Evolutionary conservation across 768 basidiomycete genomes (phyloP).

Genomic region (Lentinus brumalis): DNA sequence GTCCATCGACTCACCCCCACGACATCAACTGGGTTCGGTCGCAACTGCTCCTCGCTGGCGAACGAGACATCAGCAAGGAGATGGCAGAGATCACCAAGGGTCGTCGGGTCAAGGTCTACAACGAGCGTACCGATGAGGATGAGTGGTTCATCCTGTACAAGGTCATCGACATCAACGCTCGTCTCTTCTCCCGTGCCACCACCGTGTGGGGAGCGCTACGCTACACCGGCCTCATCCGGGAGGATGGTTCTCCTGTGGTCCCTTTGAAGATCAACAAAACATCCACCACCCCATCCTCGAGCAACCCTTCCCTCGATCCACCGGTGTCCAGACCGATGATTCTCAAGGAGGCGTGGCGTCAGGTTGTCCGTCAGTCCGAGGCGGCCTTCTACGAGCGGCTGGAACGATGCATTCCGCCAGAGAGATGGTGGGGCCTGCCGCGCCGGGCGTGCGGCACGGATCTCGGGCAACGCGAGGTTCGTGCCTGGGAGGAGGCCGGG

Average conservation of each 20-base stretch:
- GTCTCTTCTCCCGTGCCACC: slow-evolving; percentile 18
- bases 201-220: slow-evolving; percentile 5
- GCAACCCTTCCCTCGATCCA: neutral
- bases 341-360: slow-evolving; percentile 21
- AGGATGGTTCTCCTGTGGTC: neutral
- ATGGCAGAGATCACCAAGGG: neutral
- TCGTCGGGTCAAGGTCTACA: slow-evolving; percentile 11
- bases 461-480: slow-evolving; percentile 5
- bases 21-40: neutral
- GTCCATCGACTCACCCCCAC: slow-evolving; percentile 4
- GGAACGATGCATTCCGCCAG: neutral
- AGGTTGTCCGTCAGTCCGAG: slow-evolving; percentile 6
- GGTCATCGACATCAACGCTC: slow-evolving; percentile 10
- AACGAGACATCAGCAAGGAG: too few species aligned
- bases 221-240: too few species aligned
- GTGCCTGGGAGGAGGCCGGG: slow-evolving; percentile 1
- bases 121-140: neutral
- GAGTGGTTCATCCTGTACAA: neutral
- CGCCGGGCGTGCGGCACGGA: slow-evolving; percentile 4
- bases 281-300: slow-evolving; percentile 12
- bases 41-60: neutral
- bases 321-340: neutral
- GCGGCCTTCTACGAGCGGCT: slow-evolving; percentile 6
- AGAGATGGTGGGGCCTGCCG: neutral
- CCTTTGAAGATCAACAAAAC: slow-evolving; percentile 4